Base-by-base conservation (phyloP, 106 monocot genomes). In the Ottelia alismoides region DNA sequence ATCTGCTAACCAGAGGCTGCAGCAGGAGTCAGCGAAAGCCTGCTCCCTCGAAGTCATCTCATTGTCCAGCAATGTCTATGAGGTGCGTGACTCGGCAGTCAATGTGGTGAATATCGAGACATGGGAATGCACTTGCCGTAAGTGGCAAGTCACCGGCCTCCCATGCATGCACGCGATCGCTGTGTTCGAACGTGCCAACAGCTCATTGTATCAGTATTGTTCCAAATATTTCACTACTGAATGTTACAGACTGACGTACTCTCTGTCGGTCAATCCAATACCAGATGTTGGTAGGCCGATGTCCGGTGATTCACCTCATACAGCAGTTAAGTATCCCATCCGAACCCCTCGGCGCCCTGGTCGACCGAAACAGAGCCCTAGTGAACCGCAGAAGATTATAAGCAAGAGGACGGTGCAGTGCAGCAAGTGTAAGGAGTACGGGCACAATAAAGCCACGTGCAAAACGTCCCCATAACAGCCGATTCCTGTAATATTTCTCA, bases 381-480 rank as follows among this genome's bases (percentile, higher is more conserved):
- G 57, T 10, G 85, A 79, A 60, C 81, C 85, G 2, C 65, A 78
- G 45, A 74, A 78, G 49, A 70, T 69, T 0, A 72, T 69, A 4
- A 73, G 74, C 18, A 98, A 89, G 43, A 73, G 98, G 48, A 68
- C 79, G 23, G 70, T 85, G 2, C 73, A 74, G 18, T 98, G 98
- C 31, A 85, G 98, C 53, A 74, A 65, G 58, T 98, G 98, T 66
- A 85, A 79, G 64, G 76, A 58, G 50, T 79, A 75, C 24, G 98
- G 98, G 18, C 98, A 98, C 29, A 90, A 98, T 25, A 85, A 90
- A 62, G 72, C 73, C 47, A 90, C 98, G 22, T 98, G 98, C 70
- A 82, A 79, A 45, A 48, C 78, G 2, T n/a, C n/a, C n/a, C n/a
- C n/a, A n/a, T n/a, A n/a, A n/a, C n/a, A n/a, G n/a, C n/a, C n/a